A percentile compares a stretch with the other conserved stretches of the same genome.
Conservation (phyloP, 2,329 filamentous ascomycete genomes). For the Colletotrichum sp. region DNA sequence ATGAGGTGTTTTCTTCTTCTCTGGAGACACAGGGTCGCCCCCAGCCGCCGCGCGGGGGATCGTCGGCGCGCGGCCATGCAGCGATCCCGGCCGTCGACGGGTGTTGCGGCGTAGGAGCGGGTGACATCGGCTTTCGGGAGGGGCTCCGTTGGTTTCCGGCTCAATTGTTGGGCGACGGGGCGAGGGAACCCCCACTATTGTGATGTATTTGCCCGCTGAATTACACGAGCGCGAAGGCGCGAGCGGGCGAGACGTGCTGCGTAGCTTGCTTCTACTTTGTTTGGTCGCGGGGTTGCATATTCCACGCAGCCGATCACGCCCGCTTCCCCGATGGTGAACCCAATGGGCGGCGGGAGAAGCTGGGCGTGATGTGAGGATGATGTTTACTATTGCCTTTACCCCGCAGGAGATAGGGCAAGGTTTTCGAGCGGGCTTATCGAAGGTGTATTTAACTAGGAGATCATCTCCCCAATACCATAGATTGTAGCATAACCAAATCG, state of each 20-base stretch:
- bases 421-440: background rate
- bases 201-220: background rate
- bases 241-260: background rate
- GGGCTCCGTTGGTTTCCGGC: background rate
- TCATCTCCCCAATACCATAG: background rate
- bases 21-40: background rate
- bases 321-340: background rate
- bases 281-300: constrained; percentile 1
- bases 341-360: background rate
- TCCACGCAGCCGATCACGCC: constrained; percentile 5
- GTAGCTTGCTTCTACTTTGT: background rate
- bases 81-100: background rate
- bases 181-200: background rate
- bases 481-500: no score
- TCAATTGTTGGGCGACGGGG: background rate
- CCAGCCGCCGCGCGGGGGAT: background rate
- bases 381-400: constrained; percentile 1
- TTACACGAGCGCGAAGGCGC: background rate
- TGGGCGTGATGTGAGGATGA: background rate
- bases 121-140: constrained; percentile 18
- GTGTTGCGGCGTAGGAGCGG: background rate
- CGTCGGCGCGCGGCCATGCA: background rate
- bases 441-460: background rate
- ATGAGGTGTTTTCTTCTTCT: background rate
- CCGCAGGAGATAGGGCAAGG: constrained; percentile 11